Percentiles rank a stretch among this genome's conserved stretches.
Conservation (phyloP, 2,329 filamentous ascomycete genomes). For the Rhinocladiella mackenziei region DNA sequence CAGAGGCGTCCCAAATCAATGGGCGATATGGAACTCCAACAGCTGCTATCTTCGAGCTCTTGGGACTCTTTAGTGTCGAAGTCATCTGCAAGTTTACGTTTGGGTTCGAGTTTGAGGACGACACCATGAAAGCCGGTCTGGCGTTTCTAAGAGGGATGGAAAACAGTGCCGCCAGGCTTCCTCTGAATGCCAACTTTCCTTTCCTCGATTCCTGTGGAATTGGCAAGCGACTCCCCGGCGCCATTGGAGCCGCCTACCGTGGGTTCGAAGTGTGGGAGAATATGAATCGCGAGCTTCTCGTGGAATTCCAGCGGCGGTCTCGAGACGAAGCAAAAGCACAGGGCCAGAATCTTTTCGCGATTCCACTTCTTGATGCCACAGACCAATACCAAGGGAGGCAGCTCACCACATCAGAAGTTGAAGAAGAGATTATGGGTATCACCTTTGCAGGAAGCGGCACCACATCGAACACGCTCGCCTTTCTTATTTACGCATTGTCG, state of each 20-base stretch:
- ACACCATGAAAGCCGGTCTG: background rate
- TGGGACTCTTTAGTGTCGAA: background rate
- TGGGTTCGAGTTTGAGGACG: background rate
- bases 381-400: background rate
- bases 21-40: background rate
- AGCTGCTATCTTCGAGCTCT: background rate
- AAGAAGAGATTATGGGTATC: constrained; percentile 2
- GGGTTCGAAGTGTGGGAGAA: background rate
- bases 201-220: background rate
- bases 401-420: background rate
- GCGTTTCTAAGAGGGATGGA: background rate
- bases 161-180: background rate
- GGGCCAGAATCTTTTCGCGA: background rate
- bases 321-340: background rate
- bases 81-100: background rate
- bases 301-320: background rate
- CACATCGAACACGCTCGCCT: constrained; percentile 2
- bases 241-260: background rate
- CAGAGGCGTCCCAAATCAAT: background rate
- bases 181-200: background rate
- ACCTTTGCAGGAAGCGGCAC: constrained; percentile 6
- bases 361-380: background rate
- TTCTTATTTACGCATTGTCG: background rate
- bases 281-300: background rate
- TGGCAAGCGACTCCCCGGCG: background rate